Percentiles rank a stretch among this genome's conserved stretches.
These are phyloP conservation scores for Cutaneotrichosporon spelunceum DNA, from an alignment of 1,284 basidiomycete genomes.

Conservation along the genomic window DNA sequence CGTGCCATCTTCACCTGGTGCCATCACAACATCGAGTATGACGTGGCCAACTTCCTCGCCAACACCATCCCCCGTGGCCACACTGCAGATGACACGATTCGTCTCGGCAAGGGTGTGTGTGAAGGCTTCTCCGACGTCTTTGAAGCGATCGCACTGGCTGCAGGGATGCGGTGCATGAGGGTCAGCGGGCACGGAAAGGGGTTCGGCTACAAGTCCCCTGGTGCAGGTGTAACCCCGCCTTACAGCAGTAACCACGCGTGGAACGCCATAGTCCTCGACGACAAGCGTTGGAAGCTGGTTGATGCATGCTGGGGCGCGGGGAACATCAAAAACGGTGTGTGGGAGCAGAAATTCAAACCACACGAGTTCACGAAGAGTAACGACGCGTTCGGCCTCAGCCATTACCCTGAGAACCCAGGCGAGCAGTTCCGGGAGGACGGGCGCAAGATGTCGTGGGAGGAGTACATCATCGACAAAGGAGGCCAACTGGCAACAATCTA, in stretches of 20 bases:
- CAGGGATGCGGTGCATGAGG: slow-evolving; percentile 11
- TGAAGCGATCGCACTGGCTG: slow-evolving; percentile 3
- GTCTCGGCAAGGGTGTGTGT: slow-evolving; percentile 17
- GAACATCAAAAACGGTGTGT: not conserved
- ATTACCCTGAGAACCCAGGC: slow-evolving; percentile 10
- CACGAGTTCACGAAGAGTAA: slow-evolving; percentile 13
- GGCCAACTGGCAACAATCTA: not conserved
- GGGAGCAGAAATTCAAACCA: slow-evolving; percentile 8
- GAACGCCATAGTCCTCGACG: slow-evolving; percentile 21
- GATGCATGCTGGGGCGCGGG: slow-evolving; percentile 25
- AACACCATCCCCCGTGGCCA: slow-evolving; percentile 11
- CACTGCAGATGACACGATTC: slow-evolving; percentile 12
- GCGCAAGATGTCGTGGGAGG: slow-evolving; percentile 7
- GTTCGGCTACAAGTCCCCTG: slow-evolving; percentile 5
- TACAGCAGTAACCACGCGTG: slow-evolving; percentile 16
- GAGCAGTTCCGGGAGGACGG: slow-evolving; percentile 8
- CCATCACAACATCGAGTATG: slow-evolving; percentile 24
- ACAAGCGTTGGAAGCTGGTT: slow-evolving; percentile 21
- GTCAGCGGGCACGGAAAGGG: slow-evolving; percentile 20
- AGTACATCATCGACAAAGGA: slow-evolving; percentile 2
- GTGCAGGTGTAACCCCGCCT: not conserved
- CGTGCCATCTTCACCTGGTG: slow-evolving; percentile 24
- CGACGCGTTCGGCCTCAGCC: slow-evolving; percentile 12
- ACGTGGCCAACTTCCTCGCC: slow-evolving; percentile 16
- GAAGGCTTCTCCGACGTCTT: slow-evolving; percentile 20